Conservation (phyloP, 208 protist species). For the Trypanosoma vivax region DNA sequence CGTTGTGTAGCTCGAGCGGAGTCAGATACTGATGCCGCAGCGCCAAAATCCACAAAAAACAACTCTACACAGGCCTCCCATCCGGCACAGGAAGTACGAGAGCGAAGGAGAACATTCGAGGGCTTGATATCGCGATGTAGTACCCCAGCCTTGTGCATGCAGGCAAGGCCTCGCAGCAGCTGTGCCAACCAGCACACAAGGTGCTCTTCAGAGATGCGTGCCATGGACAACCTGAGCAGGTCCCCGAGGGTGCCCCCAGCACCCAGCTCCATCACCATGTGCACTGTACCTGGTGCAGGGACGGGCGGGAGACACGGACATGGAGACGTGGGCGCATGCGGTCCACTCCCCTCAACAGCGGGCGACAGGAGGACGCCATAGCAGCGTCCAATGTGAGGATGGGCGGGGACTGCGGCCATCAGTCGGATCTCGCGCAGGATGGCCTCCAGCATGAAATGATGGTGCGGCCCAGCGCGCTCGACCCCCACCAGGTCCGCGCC, state of each 20-base stretch:
- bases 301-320: background rate
- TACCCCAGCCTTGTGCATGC: conserved; percentile 23
- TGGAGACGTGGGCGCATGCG: background rate
- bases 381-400: conserved; percentile 19
- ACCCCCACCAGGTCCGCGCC: background rate
- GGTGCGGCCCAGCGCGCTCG: background rate
- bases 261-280: conserved; percentile 21
- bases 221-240: background rate
- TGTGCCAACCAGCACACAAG: conserved; percentile 20
- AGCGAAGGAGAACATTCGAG: conserved; percentile 26
- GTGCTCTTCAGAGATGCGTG: conserved; percentile 14
- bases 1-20: conserved; percentile 3
- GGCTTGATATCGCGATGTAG: conserved; percentile 40
- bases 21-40: conserved; percentile 7
- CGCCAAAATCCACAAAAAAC: conserved; percentile 24
- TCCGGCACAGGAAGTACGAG: background rate
- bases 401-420: conserved; percentile 3
- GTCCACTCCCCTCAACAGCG: background rate
- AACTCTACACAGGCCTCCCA: conserved; percentile 13
- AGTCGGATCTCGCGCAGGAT: conserved; percentile 10
- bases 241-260: conserved; percentile 17
- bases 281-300: background rate
- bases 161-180: conserved; percentile 18
- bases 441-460: background rate
- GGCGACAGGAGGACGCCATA: conserved; percentile 13